Base-by-base conservation (phyloP, 768 basidiomycete species). In the Pluteus cervinus region DNA sequence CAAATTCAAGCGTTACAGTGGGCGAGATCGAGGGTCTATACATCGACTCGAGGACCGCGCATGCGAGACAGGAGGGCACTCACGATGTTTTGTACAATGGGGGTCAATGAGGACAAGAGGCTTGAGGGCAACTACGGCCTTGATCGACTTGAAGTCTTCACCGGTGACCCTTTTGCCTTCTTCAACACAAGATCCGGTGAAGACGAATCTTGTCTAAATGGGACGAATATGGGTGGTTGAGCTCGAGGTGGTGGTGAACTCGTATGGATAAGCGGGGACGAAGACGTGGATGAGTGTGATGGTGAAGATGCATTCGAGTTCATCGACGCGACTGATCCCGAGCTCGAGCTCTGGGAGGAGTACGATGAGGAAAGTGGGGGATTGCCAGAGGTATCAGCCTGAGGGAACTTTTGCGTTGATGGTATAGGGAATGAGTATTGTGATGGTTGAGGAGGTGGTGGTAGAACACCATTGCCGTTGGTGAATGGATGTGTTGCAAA, bases 401-500 rank as follows among this genome's bases (percentile, higher is more conserved):
- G n/a, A n/a, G n/a, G n/a, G n/a, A n/a, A n/a, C n/a, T n/a, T n/a
- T n/a, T n/a, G 53, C n/a, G 62, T 33, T 4, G 64, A 56, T 20
- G 66, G 61, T 21, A 66, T 58, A 15, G 58, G 62, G 29, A 61
- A 58, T 11, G 72, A 63, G 53, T 75, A 75, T 36, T 61, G 54
- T 1, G 75, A 74, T 15, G 74, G 73, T 20, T 53, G 50, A 7
- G 71, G 65, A 36, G 73, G 66, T 37, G 54, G 56, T 12, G 66
- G 65, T 7, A 53, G 36, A 31, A 68, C 42, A 20, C 66, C 67
- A 29, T 59, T 66, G 41, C 49, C 58, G 38, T 68, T 68, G 24
- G 74, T 78, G 64, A 79, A 81, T 7, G 76, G 74, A 52, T 80
- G 75, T 14, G 63, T 66, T 15, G 69, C 72, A 49, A 73, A 71